Evolutionary conservation across 208 protist species (phyloP).

Genomic region (Herpetomonas muscarum): DNA sequence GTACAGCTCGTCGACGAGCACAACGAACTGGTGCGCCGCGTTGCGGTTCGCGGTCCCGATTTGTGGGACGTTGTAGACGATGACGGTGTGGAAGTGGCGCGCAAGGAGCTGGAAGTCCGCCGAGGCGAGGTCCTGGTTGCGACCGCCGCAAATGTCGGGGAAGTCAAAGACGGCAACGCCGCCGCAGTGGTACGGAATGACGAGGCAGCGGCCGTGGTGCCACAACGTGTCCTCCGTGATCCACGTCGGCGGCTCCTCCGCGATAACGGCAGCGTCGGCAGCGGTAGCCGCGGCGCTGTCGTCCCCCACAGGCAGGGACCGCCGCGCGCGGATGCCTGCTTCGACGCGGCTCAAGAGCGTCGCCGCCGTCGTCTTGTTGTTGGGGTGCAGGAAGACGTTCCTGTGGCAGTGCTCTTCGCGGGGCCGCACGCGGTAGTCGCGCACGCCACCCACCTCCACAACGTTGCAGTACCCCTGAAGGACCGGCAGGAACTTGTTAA

Average conservation of each 20-base stretch:
- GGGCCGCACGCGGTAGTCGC: conserved; percentile 54
- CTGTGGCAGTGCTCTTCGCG: conserved; percentile 35
- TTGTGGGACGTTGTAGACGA: conserved; percentile 77
- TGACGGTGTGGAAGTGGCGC: conserved; percentile 65
- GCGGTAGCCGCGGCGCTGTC: not conserved
- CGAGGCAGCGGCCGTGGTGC: conserved; percentile 63
- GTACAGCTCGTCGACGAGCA: conserved; percentile 87
- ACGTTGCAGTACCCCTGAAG: conserved; percentile 66
- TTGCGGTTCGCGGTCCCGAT: conserved; percentile 59
- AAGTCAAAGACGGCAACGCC: conserved; percentile 84
- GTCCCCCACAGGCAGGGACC: not conserved
- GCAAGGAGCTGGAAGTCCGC: conserved; percentile 77
- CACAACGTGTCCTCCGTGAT: conserved; percentile 39
- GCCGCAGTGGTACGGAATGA: conserved; percentile 60
- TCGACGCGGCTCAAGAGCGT: conserved; percentile 52
- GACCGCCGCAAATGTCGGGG: conserved; percentile 55
- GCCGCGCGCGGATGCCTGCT: conserved; percentile 21
- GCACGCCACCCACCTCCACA: conserved; percentile 39
- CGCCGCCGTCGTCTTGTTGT: conserved; percentile 39
- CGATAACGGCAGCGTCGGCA: not conserved
- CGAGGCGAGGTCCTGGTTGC: conserved; percentile 33
- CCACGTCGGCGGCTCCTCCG: conserved; percentile 20
- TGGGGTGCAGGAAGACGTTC: conserved; percentile 60
- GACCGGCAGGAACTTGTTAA: conserved; percentile 54
- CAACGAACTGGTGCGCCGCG: conserved; percentile 76